A percentile compares a stretch with the other conserved stretches of the same genome.
Conservation (phyloP, 2,329 filamentous ascomycete species). For the Trichoderma brevicompactum region DNA sequence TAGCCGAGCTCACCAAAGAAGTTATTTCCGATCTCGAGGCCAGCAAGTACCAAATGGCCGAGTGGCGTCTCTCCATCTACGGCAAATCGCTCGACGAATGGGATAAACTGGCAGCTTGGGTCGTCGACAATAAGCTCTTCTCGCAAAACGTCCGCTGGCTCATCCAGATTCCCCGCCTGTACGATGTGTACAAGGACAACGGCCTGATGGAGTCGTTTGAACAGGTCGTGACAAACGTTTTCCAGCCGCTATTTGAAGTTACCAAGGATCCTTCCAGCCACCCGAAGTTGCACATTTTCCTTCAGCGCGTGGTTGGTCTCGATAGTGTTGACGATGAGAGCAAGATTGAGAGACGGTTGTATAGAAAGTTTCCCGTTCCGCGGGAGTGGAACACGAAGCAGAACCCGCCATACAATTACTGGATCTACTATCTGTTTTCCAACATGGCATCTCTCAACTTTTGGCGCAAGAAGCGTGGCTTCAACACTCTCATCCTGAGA, state of each 20-base stretch:
- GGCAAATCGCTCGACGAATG: constrained; percentile 91
- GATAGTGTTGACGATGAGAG: constrained; percentile 98
- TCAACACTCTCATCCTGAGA: constrained; percentile 91
- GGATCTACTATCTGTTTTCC: constrained; percentile 96
- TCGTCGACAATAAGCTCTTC: constrained; percentile 98
- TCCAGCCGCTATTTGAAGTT: constrained; percentile 92
- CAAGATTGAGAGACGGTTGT: constrained; percentile 90
- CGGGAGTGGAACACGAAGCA: constrained; percentile 88
- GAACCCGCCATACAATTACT: constrained; percentile 98
- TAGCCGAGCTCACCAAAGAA: constrained; percentile 97
- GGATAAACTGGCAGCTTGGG: constrained; percentile 99
- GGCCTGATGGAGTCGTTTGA: constrained; percentile 88
- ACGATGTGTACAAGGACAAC: constrained; percentile 91
- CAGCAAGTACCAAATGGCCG: constrained; percentile 99
- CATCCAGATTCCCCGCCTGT: constrained; percentile 91
- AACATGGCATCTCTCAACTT: constrained; percentile 92
- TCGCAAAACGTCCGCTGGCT: constrained; percentile 98
- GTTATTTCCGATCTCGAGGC: constrained; percentile 96
- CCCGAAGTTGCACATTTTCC: constrained; percentile 90
- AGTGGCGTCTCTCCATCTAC: constrained; percentile 98
- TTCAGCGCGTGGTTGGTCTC: constrained; percentile 94
- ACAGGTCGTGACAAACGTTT: constrained; percentile 87
- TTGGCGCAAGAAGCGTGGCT: constrained; percentile 87
- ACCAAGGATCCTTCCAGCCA: constrained; percentile 85
- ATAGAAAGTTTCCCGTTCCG: constrained; percentile 91